Evolutionary conservation across 371 early-diverging fungal species (phyloP).

Genomic region (Haplosporangium sp.): DNA sequence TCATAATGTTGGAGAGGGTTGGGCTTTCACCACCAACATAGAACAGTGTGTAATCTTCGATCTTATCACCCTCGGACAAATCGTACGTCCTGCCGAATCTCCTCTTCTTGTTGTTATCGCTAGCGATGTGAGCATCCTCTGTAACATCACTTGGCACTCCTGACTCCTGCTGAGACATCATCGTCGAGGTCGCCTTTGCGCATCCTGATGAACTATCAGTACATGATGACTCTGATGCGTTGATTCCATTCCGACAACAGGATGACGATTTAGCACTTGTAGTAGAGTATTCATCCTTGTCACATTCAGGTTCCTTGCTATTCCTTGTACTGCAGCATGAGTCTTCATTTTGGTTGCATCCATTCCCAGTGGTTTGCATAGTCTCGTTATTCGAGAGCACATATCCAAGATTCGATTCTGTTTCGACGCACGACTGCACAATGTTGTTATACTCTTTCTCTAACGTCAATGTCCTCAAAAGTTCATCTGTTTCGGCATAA

Average conservation of each 20-base stretch:
- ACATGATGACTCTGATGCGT: background rate
- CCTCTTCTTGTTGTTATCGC: constrained; percentile 19
- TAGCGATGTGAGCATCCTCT: background rate
- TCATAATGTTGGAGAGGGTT: constrained; percentile 87
- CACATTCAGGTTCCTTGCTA: background rate
- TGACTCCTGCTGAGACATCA: constrained; percentile 24
- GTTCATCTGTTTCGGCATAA: constrained; percentile 6
- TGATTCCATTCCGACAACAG: constrained; percentile 17
- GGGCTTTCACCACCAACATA: constrained; percentile 87
- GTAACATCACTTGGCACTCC: constrained; percentile 8
- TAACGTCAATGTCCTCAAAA: constrained; percentile 21
- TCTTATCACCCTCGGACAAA: constrained; percentile 59
- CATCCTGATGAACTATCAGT: constrained; percentile 11
- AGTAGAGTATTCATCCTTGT: too few relatives aligned
- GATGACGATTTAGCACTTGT: constrained; percentile 1
- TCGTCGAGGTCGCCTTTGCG: constrained; percentile 18
- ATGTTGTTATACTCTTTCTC: constrained; percentile 51
- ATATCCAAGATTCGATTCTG: constrained; percentile 58
- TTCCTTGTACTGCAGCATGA: constrained; percentile 9
- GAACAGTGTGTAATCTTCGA: constrained; percentile 76
- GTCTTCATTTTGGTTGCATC: constrained; percentile 10
- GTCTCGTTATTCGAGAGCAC: constrained; percentile 23
- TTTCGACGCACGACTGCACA: constrained; percentile 64
- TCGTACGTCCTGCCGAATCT: constrained; percentile 63
- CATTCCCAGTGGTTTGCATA: background rate